Base-by-base conservation (phyloP, 495 filamentous ascomycete species). In the Penicillium canescens region DNA sequence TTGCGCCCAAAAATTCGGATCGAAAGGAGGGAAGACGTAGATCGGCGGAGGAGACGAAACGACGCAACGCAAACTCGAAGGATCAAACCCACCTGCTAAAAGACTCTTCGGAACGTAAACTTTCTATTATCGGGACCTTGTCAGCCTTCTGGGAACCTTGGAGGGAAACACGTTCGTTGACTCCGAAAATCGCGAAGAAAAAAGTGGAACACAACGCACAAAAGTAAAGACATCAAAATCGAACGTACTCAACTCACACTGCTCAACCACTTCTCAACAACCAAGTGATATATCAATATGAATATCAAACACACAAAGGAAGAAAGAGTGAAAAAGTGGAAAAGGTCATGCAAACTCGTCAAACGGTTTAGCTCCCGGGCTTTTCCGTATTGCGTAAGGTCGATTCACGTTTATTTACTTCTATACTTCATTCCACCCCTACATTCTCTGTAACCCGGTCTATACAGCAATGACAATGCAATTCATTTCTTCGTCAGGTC, bases 361-460 rank as follows among this genome's bases (percentile, higher is more conserved):
- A 74, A 66, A 63, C 55, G 44, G 48, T 58, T 66, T 68, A 69
- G 64, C 66, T 74, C 61, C 75, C 73, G 73, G 59, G 56, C 73
- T 62, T 70, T 76, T 66, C 75, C 73, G 72, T 57, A 72, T 72
- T 69, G 67, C 67, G 68, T 73, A 72, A 71, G 67, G 69, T 62
- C 55, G 57, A 57, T 42, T 55, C 43, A 44, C 31, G 56, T 58
- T 57, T 63, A 55, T 56, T 65, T 61, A 53, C 39, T 49, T 53
- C 20, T 24, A 46, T 39, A 28, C 18, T 16, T 8, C 23, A 40
- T 46, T 39, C 41, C 20, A 34, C 6, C 54, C 54, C 54, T 61
- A 47, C 59, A 62, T 59, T 62, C 56, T 31, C 10, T 57, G 42
- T 55, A 55, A 58, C 52, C 37, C 34, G 16, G 46, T 28, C 42